phyloP scores from a whole-genome alignment of 371 early-diverging fungal species.

The Mortierella sp. region DNA sequence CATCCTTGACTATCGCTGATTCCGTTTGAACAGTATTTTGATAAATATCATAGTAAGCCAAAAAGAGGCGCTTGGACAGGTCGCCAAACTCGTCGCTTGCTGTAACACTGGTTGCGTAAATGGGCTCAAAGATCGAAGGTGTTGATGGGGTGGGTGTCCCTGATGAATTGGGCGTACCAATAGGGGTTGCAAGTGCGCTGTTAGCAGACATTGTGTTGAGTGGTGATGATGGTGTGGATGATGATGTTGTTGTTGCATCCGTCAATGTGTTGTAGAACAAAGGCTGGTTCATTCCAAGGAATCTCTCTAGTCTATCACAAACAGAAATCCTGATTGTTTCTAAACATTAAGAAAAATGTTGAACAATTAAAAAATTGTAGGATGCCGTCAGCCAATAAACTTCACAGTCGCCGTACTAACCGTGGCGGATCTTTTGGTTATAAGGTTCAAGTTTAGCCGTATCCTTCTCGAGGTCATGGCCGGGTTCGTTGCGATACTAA shows the following conservation, averaged over 20 bases:
- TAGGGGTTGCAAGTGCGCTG: slow-evolving; percentile 29
- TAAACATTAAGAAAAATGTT: slow-evolving; percentile 16
- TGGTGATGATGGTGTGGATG: slow-evolving; percentile 33
- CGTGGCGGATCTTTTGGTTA: slow-evolving; percentile 69
- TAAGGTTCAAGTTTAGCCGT: slow-evolving; percentile 58
- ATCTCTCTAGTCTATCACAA: slow-evolving; percentile 65
- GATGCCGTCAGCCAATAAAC: background rate
- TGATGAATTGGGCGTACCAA: slow-evolving; percentile 47
- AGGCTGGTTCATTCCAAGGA: slow-evolving; percentile 52
- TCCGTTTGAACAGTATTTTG: slow-evolving; percentile 62
- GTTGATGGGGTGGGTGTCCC: slow-evolving; percentile 27
- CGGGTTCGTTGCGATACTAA: slow-evolving; percentile 62
- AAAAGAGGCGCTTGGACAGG: slow-evolving; percentile 62
- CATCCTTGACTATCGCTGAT: slow-evolving; percentile 54
- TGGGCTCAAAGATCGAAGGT: slow-evolving; percentile 41
- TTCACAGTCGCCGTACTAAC: slow-evolving; percentile 29
- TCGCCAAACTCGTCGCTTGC: slow-evolving; percentile 61
- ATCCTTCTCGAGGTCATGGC: slow-evolving; percentile 63
- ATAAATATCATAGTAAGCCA: slow-evolving; percentile 63
- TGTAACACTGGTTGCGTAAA: slow-evolving; percentile 28
- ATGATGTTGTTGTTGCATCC: slow-evolving; percentile 24
- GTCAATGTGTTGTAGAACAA: slow-evolving; percentile 15
- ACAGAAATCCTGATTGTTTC: slow-evolving; percentile 69
- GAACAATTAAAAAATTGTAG: background rate
- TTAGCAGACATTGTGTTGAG: slow-evolving; percentile 10